Evolutionary conservation across 192 early-diverging fungal species (phyloP).

Genomic region (Mortierella hygrophila): DNA sequence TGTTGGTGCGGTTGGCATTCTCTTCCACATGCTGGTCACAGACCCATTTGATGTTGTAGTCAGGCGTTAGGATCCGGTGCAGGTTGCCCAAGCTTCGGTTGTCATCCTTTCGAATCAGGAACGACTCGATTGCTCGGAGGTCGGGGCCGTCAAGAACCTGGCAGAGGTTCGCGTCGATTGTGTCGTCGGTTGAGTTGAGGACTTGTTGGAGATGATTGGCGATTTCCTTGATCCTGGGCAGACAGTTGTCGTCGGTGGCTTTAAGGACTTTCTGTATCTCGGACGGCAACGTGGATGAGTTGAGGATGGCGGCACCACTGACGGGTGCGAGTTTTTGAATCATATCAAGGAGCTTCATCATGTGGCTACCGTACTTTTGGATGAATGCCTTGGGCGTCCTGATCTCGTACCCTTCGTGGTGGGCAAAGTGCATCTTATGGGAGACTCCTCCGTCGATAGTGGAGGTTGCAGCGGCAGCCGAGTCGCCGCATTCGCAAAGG

Average conservation of each 20-base stretch:
- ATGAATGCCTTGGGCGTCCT: neutral
- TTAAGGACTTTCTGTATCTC: neutral
- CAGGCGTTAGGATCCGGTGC: neutral
- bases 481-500: neutral
- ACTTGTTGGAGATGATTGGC: neutral
- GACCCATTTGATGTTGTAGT: neutral
- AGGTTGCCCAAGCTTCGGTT: neutral
- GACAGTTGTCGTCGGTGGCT: neutral
- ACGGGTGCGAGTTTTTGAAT: neutral
- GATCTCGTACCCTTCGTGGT: neutral
- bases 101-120: neutral
- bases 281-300: neutral
- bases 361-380: neutral
- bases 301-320: neutral
- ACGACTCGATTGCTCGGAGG: neutral
- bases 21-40: neutral
- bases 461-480: neutral
- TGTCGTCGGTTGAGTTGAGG: neutral
- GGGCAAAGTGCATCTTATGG: neutral
- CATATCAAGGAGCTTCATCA: neutral
- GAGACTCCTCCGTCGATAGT: neutral
- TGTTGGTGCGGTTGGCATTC: neutral
- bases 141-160: neutral
- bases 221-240: neutral
- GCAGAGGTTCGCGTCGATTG: neutral